Conservation (phyloP, 2,329 filamentous ascomycete species). For the Exophiala aquamarina region DNA sequence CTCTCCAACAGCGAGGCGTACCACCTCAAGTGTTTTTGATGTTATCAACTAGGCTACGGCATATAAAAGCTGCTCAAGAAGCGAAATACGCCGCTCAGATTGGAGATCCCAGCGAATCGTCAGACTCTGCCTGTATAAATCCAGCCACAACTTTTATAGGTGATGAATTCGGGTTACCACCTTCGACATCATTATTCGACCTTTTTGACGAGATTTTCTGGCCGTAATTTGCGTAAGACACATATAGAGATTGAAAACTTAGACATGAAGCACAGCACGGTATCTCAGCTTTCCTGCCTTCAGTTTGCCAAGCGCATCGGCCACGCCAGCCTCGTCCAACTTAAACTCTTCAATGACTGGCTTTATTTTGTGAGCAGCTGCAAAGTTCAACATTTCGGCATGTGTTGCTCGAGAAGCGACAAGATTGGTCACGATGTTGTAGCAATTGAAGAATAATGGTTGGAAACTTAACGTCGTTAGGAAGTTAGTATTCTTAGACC, state of each 20-base stretch:
- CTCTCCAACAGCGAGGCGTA: slow-evolving; percentile 1
- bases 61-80: slow-evolving; percentile 11
- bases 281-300: slow-evolving; percentile 50
- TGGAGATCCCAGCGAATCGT: not conserved
- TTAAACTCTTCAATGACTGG: slow-evolving; percentile 66
- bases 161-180: not conserved
- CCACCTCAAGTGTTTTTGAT: slow-evolving; percentile 5
- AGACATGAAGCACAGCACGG: slow-evolving; percentile 39
- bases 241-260: not conserved
- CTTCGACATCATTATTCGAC: not conserved
- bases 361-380: slow-evolving; percentile 61
- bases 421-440: slow-evolving; percentile 39
- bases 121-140: not conserved
- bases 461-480: slow-evolving; percentile 49
- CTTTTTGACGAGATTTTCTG: slow-evolving; percentile 1
- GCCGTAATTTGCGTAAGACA: not conserved
- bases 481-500: slow-evolving; percentile 26
- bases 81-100: slow-evolving; percentile 4
- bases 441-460: slow-evolving; percentile 47
- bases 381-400: slow-evolving; percentile 67
- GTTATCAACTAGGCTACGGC: slow-evolving; percentile 2
- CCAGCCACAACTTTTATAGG: not conserved
- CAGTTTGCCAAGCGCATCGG: slow-evolving; percentile 48
- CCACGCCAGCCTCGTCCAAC: slow-evolving; percentile 51
- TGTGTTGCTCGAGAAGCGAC: slow-evolving; percentile 63